phyloP scores from a whole-genome alignment of 2,329 filamentous ascomycete genomes.

The Juglanconis juglandina region DNA sequence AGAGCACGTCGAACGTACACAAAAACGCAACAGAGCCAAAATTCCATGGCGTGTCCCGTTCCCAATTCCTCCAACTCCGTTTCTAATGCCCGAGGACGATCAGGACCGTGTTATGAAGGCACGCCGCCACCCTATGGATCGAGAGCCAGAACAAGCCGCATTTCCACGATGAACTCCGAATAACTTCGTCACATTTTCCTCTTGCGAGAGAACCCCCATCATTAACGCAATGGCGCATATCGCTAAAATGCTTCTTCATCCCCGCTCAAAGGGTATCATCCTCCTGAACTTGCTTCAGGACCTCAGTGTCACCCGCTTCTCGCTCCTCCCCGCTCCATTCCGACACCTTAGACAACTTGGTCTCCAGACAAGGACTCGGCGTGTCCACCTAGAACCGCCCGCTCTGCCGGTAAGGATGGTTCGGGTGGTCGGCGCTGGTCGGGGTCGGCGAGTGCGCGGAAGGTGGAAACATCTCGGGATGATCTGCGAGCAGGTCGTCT shows the following conservation, averaged over 20 bases:
- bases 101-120: neutral
- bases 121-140: neutral
- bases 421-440: constrained; percentile 25
- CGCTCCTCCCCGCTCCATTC: constrained; percentile 14
- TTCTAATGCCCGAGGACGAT: neutral
- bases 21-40: neutral
- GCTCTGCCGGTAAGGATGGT: constrained; percentile 16
- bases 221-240: neutral
- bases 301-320: neutral
- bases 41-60: neutral
- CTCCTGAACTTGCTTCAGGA: neutral
- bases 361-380: constrained; percentile 9
- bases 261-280: constrained; percentile 1
- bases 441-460: constrained; percentile 23
- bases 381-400: constrained; percentile 20
- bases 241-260: neutral
- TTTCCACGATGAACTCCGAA: neutral
- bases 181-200: neutral
- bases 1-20: neutral
- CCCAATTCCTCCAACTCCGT: neutral
- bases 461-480: constrained; percentile 52
- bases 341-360: constrained; percentile 16
- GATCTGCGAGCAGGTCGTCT: constrained; percentile 83
- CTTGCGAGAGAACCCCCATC: neutral
- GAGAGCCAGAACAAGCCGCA: neutral